phyloP scores from a whole-genome alignment of 371 early-diverging fungal genomes.

The Syncephalastrum contaminatum region DNA sequence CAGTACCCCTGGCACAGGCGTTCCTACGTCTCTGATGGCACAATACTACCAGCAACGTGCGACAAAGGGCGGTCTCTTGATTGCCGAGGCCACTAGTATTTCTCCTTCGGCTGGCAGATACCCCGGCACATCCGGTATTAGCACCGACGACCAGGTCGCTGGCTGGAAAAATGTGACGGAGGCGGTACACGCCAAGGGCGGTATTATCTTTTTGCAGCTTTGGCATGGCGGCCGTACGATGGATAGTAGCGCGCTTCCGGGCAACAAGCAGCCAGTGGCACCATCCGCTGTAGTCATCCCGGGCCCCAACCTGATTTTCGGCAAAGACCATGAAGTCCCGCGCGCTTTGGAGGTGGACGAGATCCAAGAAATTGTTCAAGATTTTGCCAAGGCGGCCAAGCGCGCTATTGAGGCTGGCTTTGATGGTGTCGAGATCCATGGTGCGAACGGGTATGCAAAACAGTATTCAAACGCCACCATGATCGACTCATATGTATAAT shows the following conservation, averaged over 20 bases:
- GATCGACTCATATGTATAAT: too few species aligned
- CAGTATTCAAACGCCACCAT: too few species aligned
- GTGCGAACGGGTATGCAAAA: slow-evolving; percentile 55
- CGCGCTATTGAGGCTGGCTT: slow-evolving; percentile 53
- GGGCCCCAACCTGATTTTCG: slow-evolving; percentile 11
- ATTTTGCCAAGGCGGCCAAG: slow-evolving; percentile 44
- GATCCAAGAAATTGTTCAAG: slow-evolving; percentile 36
- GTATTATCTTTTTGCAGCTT: slow-evolving; percentile 59
- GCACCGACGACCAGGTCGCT: slow-evolving; percentile 47
- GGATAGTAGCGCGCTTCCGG: slow-evolving; percentile 8
- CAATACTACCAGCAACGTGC: slow-evolving; percentile 63
- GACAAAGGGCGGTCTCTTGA: slow-evolving; percentile 50
- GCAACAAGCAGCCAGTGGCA: slow-evolving; percentile 21
- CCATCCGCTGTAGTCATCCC: slow-evolving; percentile 27
- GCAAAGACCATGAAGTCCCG: slow-evolving; percentile 29
- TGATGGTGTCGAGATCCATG: slow-evolving; percentile 71
- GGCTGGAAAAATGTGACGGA: slow-evolving; percentile 58
- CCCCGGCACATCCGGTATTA: slow-evolving; percentile 41
- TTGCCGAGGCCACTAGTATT: slow-evolving; percentile 56
- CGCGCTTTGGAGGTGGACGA: slow-evolving; percentile 28
- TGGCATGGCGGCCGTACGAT: slow-evolving; percentile 48
- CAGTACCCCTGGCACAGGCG: slow-evolving; percentile 2
- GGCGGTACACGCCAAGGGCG: slow-evolving; percentile 56
- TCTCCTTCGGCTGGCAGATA: slow-evolving; percentile 34
- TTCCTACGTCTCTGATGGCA: slow-evolving; percentile 42